Conservation (phyloP, 2,329 filamentous ascomycete species). For the Diaporthe sp. region DNA sequence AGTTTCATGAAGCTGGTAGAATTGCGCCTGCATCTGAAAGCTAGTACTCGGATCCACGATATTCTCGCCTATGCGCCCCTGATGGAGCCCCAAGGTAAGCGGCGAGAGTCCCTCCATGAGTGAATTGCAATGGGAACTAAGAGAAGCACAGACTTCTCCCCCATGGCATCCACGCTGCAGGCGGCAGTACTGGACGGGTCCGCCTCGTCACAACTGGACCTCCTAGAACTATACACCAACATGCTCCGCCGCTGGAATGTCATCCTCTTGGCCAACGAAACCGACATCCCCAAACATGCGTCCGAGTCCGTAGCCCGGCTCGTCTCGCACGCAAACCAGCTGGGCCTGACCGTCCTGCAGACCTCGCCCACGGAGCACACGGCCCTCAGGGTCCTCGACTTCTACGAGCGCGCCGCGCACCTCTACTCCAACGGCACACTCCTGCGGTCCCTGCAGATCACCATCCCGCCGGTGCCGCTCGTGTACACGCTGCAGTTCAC, state of each 20-base stretch:
- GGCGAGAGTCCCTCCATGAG: not conserved
- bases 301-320: slow-evolving; percentile 58
- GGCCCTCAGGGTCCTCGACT: slow-evolving; percentile 74
- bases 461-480: slow-evolving; percentile 76
- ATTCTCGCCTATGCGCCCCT: slow-evolving; percentile 72
- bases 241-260: slow-evolving; percentile 74
- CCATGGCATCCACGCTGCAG: slow-evolving; percentile 31
- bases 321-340: slow-evolving; percentile 64
- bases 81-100: slow-evolving; percentile 67
- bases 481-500: slow-evolving; percentile 81
- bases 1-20: slow-evolving; percentile 68
- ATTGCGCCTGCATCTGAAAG: slow-evolving; percentile 35
- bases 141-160: slow-evolving; percentile 11
- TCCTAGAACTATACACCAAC: slow-evolving; percentile 77
- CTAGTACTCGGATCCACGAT: slow-evolving; percentile 16
- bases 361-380: slow-evolving; percentile 58
- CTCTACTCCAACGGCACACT: slow-evolving; percentile 67
- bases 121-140: not conserved
- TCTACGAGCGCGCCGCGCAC: slow-evolving; percentile 74
- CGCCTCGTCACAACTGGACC: slow-evolving; percentile 65
- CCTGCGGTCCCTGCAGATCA: slow-evolving; percentile 72
- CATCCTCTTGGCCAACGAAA: slow-evolving; percentile 56
- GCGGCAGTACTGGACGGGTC: slow-evolving; percentile 61
- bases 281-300: slow-evolving; percentile 53
- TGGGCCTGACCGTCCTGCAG: slow-evolving; percentile 74